A percentile compares a stretch with the other conserved stretches of the same genome.
These are phyloP conservation scores for Hanseniaspora gamundiae DNA, from an alignment of 1,139 yeast species.

Conservation along the genomic window DNA sequence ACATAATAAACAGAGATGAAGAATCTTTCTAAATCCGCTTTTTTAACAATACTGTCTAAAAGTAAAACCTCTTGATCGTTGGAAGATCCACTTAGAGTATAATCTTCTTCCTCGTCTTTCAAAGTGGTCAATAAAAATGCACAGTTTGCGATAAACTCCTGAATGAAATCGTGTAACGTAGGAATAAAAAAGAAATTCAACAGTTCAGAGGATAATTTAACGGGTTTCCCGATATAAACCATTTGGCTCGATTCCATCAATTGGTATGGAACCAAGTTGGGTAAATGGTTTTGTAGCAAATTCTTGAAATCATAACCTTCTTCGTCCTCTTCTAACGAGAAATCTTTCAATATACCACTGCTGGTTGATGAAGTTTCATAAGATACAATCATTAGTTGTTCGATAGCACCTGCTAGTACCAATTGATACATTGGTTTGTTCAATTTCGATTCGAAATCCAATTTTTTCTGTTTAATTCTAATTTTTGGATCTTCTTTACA, in stretches of 20 bases:
- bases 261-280: conserved; percentile 37
- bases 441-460: conserved; percentile 35
- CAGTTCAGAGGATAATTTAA: conserved; percentile 16
- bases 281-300: conserved; percentile 53
- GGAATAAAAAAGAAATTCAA: conserved; percentile 17
- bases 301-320: conserved; percentile 56
- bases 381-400: conserved; percentile 56
- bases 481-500: conserved; percentile 38
- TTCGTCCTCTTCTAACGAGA: conserved; percentile 24
- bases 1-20: conserved; percentile 66
- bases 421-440: conserved; percentile 39
- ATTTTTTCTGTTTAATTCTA: conserved; percentile 26
- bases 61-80: conserved; percentile 23
- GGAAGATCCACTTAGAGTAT: conserved; percentile 38
- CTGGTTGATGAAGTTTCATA: conserved; percentile 44
- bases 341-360: conserved; percentile 22
- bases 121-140: conserved; percentile 73
- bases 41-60: conserved; percentile 44
- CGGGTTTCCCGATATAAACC: conserved; percentile 18
- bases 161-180: conserved; percentile 42
- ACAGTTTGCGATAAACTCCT: conserved; percentile 52
- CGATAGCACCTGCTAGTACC: conserved; percentile 66
- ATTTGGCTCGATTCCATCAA: conserved; percentile 31
- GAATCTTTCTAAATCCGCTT: conserved; percentile 80
- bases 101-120: conserved; percentile 81